phyloP scores from a whole-genome alignment of 2,329 filamentous ascomycete genomes.

The Blastomyces silverae region DNA sequence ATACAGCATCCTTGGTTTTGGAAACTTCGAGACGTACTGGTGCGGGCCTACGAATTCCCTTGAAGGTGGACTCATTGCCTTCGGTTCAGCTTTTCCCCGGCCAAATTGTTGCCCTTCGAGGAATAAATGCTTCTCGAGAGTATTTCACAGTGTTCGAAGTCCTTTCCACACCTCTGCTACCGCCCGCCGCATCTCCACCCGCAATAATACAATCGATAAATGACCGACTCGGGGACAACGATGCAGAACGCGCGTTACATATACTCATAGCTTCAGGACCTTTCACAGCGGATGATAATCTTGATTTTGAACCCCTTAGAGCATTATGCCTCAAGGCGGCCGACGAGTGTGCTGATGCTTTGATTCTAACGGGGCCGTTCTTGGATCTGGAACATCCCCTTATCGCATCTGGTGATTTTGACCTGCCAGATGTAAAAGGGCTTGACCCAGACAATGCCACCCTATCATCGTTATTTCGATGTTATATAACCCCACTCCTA shows the following conservation, averaged over 20 bases:
- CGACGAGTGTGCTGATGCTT: constrained; percentile 65
- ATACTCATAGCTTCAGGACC: constrained; percentile 76
- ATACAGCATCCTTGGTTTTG: constrained; percentile 74
- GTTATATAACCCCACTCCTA: constrained; percentile 68
- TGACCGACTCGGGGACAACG: constrained; percentile 59
- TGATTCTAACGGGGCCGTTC: constrained; percentile 81
- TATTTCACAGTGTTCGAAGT: constrained; percentile 75
- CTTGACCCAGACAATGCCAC: constrained; percentile 71
- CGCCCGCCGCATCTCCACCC: constrained; percentile 63
- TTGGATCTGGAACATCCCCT: constrained; percentile 86
- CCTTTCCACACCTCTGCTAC: constrained; percentile 66
- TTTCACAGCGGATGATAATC: constrained; percentile 85
- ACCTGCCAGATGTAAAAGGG: constrained; percentile 60
- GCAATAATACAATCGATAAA: constrained; percentile 61
- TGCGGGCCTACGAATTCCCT: constrained; percentile 69
- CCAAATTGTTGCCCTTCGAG: constrained; percentile 80
- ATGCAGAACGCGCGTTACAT: constrained; percentile 61
- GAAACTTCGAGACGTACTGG: constrained; percentile 82
- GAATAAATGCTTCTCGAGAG: constrained; percentile 77
- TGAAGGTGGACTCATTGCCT: constrained; percentile 64
- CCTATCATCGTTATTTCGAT: constrained; percentile 73
- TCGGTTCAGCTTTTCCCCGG: constrained; percentile 86
- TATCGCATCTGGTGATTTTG: constrained; percentile 71
- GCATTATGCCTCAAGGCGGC: constrained; percentile 72
- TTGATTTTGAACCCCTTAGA: constrained; percentile 81